Percentiles rank a stretch among this genome's conserved stretches.
Conservation (phyloP, 495 filamentous ascomycete species). For the Aspergillus nanangensis region DNA sequence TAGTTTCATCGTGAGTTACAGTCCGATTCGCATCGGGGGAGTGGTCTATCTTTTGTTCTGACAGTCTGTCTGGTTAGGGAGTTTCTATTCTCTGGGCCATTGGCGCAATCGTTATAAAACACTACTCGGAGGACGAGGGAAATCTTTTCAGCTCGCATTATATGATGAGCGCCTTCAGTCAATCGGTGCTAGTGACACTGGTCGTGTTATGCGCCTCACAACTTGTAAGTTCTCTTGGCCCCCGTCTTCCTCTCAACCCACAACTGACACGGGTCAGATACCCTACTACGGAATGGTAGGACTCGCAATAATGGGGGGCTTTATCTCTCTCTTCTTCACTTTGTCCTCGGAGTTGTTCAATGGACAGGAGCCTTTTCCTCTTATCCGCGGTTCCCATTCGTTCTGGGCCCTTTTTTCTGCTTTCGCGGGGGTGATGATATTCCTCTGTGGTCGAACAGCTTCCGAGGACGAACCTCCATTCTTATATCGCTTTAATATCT, state of each 20-base stretch:
- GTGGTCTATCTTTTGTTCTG: not conserved
- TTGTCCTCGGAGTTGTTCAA: constrained; percentile 20
- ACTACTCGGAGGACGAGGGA: constrained; percentile 15
- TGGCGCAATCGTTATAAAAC: constrained; percentile 17
- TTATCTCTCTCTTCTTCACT: constrained; percentile 27
- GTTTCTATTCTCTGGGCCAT: constrained; percentile 29
- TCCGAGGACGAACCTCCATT: constrained; percentile 28
- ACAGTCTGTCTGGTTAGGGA: constrained; percentile 13
- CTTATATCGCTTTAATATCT: constrained; percentile 25
- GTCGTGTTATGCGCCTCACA: constrained; percentile 34
- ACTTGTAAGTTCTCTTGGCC: constrained; percentile 25
- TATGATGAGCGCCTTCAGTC: constrained; percentile 30
- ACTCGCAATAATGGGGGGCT: constrained; percentile 29
- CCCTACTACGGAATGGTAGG: constrained; percentile 30
- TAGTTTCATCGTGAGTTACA: constrained; percentile 33
- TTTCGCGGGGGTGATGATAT: constrained; percentile 22
- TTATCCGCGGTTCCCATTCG: constrained; percentile 17
- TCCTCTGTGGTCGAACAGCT: constrained; percentile 23
- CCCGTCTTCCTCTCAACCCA: not conserved
- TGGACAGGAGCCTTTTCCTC: constrained; percentile 31
- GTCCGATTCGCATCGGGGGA: not conserved
- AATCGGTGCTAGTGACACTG: constrained; percentile 26
- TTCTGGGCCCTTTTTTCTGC: constrained; percentile 14
- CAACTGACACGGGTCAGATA: constrained; percentile 25
- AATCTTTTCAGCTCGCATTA: constrained; percentile 27